Conservation (phyloP, 176 grass and related monocot genomes). For the Ampelocalamus luodianensis region DNA sequence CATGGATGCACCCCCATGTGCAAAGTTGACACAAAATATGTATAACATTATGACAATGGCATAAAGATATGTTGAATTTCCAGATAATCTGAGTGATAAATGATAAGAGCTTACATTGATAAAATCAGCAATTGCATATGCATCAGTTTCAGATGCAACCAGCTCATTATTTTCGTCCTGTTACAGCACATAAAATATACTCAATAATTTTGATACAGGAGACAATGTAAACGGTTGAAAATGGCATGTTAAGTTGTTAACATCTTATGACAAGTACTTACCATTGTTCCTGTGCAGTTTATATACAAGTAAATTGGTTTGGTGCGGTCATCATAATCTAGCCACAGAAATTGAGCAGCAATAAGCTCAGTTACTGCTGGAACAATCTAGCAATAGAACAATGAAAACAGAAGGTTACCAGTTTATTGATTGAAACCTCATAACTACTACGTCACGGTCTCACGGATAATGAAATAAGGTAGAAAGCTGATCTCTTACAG, state of each 20-base stretch:
- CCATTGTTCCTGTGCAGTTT: slow-evolving; percentile 73
- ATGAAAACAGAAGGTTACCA: slow-evolving; percentile 11
- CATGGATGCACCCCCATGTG: slow-evolving; percentile 5
- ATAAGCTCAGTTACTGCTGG: slow-evolving; percentile 89
- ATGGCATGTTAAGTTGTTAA: background rate
- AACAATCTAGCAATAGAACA: slow-evolving; percentile 43
- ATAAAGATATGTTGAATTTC: slow-evolving; percentile 27
- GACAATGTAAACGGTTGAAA: background rate
- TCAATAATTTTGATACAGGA: background rate
- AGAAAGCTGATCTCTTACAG: slow-evolving; percentile 54
- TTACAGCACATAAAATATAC: slow-evolving; percentile 33
- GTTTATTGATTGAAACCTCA: slow-evolving; percentile 13
- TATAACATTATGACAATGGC: background rate
- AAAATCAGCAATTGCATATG: slow-evolving; percentile 77
- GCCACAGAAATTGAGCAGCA: slow-evolving; percentile 79
- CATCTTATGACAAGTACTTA: slow-evolving; percentile 36
- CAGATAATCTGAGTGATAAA: background rate
- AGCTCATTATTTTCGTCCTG: slow-evolving; percentile 80
- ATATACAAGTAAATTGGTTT: slow-evolving; percentile 93
- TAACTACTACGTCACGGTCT: background rate
- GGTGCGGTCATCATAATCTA: slow-evolving; percentile 77
- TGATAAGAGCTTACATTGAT: slow-evolving; percentile 67
- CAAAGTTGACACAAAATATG: background rate
- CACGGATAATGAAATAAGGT: background rate
- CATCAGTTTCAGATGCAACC: slow-evolving; percentile 79